phyloP scores from a whole-genome alignment of 495 filamentous ascomycete species.

The Daldinia decipiens region DNA sequence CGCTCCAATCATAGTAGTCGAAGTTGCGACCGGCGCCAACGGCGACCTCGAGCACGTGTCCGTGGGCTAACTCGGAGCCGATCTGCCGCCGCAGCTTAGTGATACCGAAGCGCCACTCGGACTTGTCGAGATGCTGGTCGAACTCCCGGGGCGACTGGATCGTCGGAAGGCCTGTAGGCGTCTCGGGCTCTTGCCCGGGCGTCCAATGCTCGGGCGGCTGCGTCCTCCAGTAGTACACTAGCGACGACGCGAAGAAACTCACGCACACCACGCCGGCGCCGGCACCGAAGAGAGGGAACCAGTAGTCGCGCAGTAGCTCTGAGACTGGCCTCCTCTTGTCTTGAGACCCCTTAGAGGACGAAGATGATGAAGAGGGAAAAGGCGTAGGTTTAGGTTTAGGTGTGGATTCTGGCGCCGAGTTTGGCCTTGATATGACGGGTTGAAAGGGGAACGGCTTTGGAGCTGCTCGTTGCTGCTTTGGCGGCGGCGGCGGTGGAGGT shows the following conservation, averaged over 20 bases:
- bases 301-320: slow-evolving; percentile 37
- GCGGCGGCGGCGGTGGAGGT: slow-evolving; percentile 12
- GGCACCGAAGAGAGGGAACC: slow-evolving; percentile 47
- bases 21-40: slow-evolving; percentile 92
- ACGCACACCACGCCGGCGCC: slow-evolving; percentile 43
- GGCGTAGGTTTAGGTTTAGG: slow-evolving; percentile 9
- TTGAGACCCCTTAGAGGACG: slow-evolving; percentile 14
- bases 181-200: slow-evolving; percentile 42
- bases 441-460: slow-evolving; percentile 32
- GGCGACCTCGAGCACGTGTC: slow-evolving; percentile 88
- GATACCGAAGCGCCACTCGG: slow-evolving; percentile 74
- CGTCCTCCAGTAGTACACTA: slow-evolving; percentile 39
- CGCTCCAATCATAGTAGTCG: slow-evolving; percentile 71
- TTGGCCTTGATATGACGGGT: slow-evolving; percentile 6
- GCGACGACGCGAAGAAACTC: slow-evolving; percentile 45
- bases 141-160: slow-evolving; percentile 63
- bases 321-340: slow-evolving; percentile 29
- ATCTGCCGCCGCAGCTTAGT: slow-evolving; percentile 69
- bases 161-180: slow-evolving; percentile 45
- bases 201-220: slow-evolving; percentile 36
- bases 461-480: slow-evolving; percentile 1
- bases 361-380: slow-evolving; percentile 6
- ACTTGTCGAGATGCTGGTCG: slow-evolving; percentile 70
- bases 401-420: neutral
- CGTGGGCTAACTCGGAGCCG: slow-evolving; percentile 65